phyloP scores from a whole-genome alignment of 306 rosid species.

The Cucurbita ficifolia region DNA sequence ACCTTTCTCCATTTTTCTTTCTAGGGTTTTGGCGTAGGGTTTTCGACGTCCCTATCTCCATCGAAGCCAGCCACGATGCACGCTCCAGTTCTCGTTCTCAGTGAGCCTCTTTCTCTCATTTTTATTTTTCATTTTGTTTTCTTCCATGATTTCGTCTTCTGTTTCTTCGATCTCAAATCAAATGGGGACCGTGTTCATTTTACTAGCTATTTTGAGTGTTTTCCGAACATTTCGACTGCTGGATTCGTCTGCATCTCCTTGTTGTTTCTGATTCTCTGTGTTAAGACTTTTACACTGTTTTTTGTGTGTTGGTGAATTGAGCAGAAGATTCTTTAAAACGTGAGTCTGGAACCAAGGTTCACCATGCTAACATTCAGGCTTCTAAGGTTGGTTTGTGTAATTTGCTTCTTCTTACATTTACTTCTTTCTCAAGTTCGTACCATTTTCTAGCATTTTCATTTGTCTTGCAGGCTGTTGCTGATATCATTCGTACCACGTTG shows the following conservation, averaged over 20 bases:
- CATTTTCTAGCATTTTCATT: neutral
- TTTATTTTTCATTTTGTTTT: neutral
- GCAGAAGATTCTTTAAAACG: conserved; percentile 87
- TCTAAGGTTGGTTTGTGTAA: conserved; percentile 77
- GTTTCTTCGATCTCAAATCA: neutral
- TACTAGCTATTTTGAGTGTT: neutral
- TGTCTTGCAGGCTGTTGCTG: conserved; percentile 54
- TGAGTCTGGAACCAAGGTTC: conserved; percentile 86
- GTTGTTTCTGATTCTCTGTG: neutral
- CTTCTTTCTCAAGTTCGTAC: neutral
- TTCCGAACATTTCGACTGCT: neutral
- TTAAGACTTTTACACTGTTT: neutral
- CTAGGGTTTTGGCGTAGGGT: neutral
- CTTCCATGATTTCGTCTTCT: neutral
- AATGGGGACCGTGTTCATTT: neutral
- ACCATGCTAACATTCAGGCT: conserved; percentile 85
- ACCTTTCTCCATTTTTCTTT: neutral
- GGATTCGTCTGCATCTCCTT: neutral
- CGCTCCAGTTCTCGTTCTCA: conserved; percentile 47
- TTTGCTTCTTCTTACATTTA: neutral
- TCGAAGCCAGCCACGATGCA: neutral
- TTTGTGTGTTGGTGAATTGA: conserved; percentile 7
- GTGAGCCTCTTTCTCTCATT: conserved; percentile 10
- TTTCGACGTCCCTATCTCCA: neutral
- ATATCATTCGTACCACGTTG: conserved; percentile 80